Conservation (phyloP, 331 rosid species). For the Rosa hybrid region DNA sequence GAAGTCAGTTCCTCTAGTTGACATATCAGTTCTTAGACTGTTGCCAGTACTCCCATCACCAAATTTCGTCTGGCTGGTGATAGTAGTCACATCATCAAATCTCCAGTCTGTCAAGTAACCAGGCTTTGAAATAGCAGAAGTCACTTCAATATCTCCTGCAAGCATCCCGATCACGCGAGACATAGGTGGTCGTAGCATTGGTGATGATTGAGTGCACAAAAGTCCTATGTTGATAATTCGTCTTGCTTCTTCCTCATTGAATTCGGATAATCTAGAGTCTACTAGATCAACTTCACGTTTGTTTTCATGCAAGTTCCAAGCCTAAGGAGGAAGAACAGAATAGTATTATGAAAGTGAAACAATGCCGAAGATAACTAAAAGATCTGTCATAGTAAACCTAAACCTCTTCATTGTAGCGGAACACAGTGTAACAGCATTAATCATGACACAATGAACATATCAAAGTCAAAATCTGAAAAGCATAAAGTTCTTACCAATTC, state of each 20-base stretch:
- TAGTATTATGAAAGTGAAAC: constrained; percentile 20
- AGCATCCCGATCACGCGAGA: constrained; percentile 81
- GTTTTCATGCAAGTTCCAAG: constrained; percentile 75
- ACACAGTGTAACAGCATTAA: background rate
- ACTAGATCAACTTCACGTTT: constrained; percentile 40
- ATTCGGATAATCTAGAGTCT: constrained; percentile 50
- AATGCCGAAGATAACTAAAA: background rate
- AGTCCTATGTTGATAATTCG: constrained; percentile 57
- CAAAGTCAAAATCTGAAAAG: background rate
- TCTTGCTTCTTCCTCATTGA: constrained; percentile 51
- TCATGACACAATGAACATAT: background rate
- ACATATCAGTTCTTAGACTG: constrained; percentile 19
- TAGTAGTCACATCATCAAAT: constrained; percentile 40
- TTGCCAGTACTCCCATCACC: background rate
- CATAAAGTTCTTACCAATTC: constrained; percentile 9
- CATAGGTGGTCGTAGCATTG: constrained; percentile 65
- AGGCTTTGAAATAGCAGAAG: constrained; percentile 53
- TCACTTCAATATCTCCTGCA: constrained; percentile 60
- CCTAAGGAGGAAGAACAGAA: constrained; percentile 36
- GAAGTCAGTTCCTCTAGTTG: constrained; percentile 25
- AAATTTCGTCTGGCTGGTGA: constrained; percentile 4
- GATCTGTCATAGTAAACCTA: background rate
- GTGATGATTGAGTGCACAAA: constrained; percentile 83
- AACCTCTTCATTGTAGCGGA: background rate
- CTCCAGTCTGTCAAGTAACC: constrained; percentile 68